Conservation (phyloP, 208 protist genomes). For the Leishmania aethiopica region DNA sequence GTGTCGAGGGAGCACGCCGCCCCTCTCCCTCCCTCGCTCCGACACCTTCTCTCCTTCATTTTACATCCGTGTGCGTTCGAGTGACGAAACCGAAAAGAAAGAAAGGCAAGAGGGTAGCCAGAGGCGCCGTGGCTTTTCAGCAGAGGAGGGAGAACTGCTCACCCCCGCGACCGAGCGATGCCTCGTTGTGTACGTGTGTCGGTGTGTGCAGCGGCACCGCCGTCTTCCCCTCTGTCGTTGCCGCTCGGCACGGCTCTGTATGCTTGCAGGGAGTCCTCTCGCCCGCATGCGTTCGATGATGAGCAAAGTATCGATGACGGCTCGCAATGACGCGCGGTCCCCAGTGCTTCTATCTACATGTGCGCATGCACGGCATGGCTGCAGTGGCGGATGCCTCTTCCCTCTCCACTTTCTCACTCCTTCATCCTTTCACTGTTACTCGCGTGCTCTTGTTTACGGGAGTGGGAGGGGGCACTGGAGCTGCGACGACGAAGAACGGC, state of each 20-base stretch:
- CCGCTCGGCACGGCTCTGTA: neutral
- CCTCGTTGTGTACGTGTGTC: neutral
- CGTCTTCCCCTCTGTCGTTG: neutral
- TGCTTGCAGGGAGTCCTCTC: neutral
- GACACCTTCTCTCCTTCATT: neutral
- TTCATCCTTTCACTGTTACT: neutral
- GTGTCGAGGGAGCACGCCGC: neutral
- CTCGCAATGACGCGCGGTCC: neutral
- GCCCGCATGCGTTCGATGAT: neutral
- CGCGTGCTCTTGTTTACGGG: neutral
- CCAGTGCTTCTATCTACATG: neutral
- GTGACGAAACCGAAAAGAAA: neutral
- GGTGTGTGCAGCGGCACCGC: neutral
- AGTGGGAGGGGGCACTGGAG: neutral
- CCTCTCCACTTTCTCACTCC: neutral
- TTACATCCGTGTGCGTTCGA: neutral
- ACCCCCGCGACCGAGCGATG: neutral
- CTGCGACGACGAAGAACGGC: neutral
- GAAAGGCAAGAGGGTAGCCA: neutral
- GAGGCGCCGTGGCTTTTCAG: neutral
- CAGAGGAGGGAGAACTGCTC: neutral
- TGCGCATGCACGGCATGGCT: conserved; percentile 4
- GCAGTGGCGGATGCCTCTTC: neutral
- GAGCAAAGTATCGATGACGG: neutral
- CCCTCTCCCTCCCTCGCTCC: neutral